phyloP scores from a whole-genome alignment of 2,329 filamentous ascomycete species.

The Cladobotryum mycophilum region DNA sequence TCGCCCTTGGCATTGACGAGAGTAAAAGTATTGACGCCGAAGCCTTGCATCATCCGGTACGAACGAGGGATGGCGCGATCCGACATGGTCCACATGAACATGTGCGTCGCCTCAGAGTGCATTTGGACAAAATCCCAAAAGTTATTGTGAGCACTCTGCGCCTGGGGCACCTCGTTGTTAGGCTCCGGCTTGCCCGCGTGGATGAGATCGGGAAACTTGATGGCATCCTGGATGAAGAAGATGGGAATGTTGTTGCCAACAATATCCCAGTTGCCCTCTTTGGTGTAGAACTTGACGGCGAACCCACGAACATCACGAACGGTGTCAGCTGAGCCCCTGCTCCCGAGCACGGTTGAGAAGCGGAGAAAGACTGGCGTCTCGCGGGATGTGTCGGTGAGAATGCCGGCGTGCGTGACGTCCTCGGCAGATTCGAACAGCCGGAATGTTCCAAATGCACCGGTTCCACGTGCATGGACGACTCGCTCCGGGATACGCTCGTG shows the following conservation, averaged over 20 bases:
- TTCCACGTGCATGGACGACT: constrained; percentile 64
- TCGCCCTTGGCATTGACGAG: constrained; percentile 62
- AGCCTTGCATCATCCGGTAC: constrained; percentile 80
- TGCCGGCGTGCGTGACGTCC: constrained; percentile 61
- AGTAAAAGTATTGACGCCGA: constrained; percentile 74
- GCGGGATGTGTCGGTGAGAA: constrained; percentile 50
- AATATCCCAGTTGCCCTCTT: constrained; percentile 64
- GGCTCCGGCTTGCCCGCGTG: constrained; percentile 59
- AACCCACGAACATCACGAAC: constrained; percentile 81
- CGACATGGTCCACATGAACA: constrained; percentile 75
- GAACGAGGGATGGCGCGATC: constrained; percentile 68
- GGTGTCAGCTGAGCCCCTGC: constrained; percentile 70
- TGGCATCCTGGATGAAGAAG: constrained; percentile 65
- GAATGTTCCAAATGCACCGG: constrained; percentile 66
- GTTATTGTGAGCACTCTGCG: constrained; percentile 64
- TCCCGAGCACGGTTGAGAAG: constrained; percentile 74
- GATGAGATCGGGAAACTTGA: constrained; percentile 59
- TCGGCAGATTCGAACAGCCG: constrained; percentile 58
- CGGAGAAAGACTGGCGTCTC: constrained; percentile 41
- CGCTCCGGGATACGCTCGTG: constrained; percentile 54
- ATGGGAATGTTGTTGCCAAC: constrained; percentile 64
- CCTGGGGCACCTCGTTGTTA: constrained; percentile 64
- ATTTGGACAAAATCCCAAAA: constrained; percentile 67
- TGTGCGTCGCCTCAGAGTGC: constrained; percentile 66
- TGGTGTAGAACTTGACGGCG: constrained; percentile 55